Base-by-base conservation (phyloP, 176 grass and related monocot genomes). In the Musa beccarii region DNA sequence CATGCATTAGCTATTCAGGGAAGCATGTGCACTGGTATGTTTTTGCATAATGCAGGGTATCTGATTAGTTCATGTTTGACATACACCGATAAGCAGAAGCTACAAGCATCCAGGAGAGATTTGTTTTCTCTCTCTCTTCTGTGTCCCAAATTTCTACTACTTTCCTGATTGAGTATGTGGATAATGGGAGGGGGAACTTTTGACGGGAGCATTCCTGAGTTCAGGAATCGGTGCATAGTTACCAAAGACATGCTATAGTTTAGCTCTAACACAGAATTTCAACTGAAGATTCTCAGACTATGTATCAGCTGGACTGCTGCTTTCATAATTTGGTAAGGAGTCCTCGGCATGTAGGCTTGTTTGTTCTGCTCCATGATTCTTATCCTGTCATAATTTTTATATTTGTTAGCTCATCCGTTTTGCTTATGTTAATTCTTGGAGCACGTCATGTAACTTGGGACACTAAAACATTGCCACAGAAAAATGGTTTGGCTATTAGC, bases 301-400 rank as follows among this genome's bases (percentile, higher is more conserved):
- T 80, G 66, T 77, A 29, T 87, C 77, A 78, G 57, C 79, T 78
- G 80, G 82, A 34, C 78, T 74, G 34, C 78, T 72, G 68, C 78
- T 81, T 87, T 85, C 51, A 74, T 77, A 75, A 75, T 69, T 83
- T 85, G 81, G 89, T 85, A 86, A 86, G 86, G 84, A 87, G 89
- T 78, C 76, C 51, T 79, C 72, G 76, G 67, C 70, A 80, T 83
- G 17, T 80, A 84, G 72, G 34, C 66, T 78, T 83, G 69, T 72
- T 66, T 79, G 55, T 51, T 74, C 24, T 68, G 79, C 66, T 82
- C 64, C 76, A 74, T 77, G 25, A 81, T 26, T 52, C 21, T 80
- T 21, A 67, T 67, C 80, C 12, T 54, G 62, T 77, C 13, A 51
- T 52, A 77, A 66, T 52, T 49, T 49, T 81, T 79, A 82, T 57